Percentiles rank a stretch among this genome's conserved stretches.
Evolutionary conservation across 2,329 filamentous ascomycete species (phyloP).

Genomic region (Verticillium dahliae): DNA sequence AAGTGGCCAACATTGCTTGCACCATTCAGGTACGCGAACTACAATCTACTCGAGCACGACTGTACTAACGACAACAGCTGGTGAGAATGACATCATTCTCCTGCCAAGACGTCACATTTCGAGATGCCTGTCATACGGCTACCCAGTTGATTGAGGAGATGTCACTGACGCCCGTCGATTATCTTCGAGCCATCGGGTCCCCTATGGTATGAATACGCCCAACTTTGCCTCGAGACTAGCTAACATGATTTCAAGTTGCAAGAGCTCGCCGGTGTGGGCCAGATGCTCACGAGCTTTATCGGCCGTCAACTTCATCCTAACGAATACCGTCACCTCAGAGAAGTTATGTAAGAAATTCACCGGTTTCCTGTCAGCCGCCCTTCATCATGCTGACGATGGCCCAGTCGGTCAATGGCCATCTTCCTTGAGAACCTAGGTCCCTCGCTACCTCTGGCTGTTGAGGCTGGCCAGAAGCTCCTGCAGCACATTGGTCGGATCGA

Average conservation of each 20-base stretch:
- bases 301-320: constrained; percentile 6
- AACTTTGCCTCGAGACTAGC: neutral
- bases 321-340: constrained; percentile 9
- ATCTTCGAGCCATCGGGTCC: constrained; percentile 10
- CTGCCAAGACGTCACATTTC: constrained; percentile 9
- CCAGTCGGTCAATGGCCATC: constrained; percentile 7
- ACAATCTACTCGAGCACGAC: neutral
- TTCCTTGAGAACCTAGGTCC: constrained; percentile 10
- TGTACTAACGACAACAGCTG: constrained; percentile 2
- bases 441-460: constrained; percentile 8
- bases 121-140: constrained; percentile 9
- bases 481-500: constrained; percentile 11
- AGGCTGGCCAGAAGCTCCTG: constrained; percentile 7
- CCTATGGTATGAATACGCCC: constrained; percentile 5
- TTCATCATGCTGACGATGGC: neutral
- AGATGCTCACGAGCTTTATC: constrained; percentile 12
- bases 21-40: constrained; percentile 19
- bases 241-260: constrained; percentile 6
- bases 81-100: constrained; percentile 10
- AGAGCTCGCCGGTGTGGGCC: constrained; percentile 11
- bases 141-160: constrained; percentile 10
- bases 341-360: constrained; percentile 6
- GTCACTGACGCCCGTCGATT: constrained; percentile 7
- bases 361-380: neutral
- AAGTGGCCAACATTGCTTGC: constrained; percentile 27